phyloP scores from a whole-genome alignment of 2,329 filamentous ascomycete species.

The Penicillium sp. region DNA sequence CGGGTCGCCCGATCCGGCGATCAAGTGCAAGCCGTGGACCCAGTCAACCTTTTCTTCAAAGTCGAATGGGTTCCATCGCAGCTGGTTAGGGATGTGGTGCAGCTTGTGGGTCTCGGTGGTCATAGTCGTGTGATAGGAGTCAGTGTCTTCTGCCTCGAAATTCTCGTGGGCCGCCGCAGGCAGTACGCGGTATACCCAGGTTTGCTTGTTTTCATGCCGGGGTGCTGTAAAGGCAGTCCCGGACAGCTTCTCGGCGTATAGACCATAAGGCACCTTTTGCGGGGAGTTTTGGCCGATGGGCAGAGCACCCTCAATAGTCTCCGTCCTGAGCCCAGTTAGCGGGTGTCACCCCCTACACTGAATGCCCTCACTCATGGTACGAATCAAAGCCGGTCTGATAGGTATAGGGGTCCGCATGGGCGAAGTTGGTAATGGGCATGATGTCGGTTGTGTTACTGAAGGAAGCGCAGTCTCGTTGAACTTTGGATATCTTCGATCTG shows the following conservation, averaged over 20 bases:
- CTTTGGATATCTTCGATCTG: no score
- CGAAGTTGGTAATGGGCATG: slow-evolving; percentile 66
- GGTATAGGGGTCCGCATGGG: slow-evolving; percentile 64
- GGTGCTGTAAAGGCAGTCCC: slow-evolving; percentile 71
- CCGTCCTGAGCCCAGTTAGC: slow-evolving; percentile 55
- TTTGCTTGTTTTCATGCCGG: slow-evolving; percentile 65
- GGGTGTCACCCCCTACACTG: background rate
- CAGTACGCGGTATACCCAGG: slow-evolving; percentile 69
- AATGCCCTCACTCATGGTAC: slow-evolving; percentile 66
- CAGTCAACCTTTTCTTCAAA: slow-evolving; percentile 67
- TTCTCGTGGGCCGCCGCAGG: slow-evolving; percentile 61
- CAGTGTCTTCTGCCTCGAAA: slow-evolving; percentile 46
- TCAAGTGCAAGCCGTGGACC: slow-evolving; percentile 66
- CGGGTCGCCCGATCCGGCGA: slow-evolving; percentile 77
- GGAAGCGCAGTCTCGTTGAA: background rate
- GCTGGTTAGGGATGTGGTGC: slow-evolving; percentile 75
- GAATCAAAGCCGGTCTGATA: slow-evolving; percentile 77
- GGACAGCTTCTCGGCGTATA: slow-evolving; percentile 79
- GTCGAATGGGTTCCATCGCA: slow-evolving; percentile 77
- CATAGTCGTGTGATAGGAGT: slow-evolving; percentile 47
- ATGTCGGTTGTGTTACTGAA: slow-evolving; percentile 9
- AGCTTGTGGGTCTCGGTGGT: slow-evolving; percentile 51
- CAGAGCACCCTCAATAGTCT: slow-evolving; percentile 74
- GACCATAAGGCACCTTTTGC: slow-evolving; percentile 72
- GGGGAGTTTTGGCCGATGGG: slow-evolving; percentile 77